Conservation (phyloP, 768 basidiomycete species). For the Pholiota molesta region DNA sequence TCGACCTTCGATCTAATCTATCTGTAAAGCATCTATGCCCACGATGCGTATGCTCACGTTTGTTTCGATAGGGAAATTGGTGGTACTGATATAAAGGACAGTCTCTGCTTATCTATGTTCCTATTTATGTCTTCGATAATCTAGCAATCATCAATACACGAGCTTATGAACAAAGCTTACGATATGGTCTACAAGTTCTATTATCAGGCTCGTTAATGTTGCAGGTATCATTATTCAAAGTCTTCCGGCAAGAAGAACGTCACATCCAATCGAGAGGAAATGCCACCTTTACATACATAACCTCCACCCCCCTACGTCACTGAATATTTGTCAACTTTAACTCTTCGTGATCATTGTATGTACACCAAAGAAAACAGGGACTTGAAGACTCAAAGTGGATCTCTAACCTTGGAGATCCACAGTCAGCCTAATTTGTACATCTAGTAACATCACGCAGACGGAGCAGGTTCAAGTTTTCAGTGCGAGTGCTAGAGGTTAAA, state of each 20-base stretch:
- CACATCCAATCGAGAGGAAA: no score
- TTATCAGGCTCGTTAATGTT: no score
- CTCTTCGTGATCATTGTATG: neutral
- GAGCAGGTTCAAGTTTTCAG: neutral
- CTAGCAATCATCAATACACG: neutral
- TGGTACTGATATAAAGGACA: neutral
- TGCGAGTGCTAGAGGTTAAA: neutral
- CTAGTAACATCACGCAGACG: neutral
- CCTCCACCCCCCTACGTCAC: no score
- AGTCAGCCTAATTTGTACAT: neutral
- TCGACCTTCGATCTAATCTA: neutral
- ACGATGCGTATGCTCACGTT: neutral
- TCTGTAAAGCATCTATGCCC: neutral
- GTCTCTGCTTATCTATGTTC: neutral
- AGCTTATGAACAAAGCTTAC: neutral
- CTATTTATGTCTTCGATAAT: neutral
- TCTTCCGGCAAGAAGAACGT: no score
- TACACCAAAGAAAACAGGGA: neutral
- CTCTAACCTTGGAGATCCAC: neutral
- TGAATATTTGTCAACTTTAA: neutral
- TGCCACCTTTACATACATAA: no score
- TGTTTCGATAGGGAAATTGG: neutral
- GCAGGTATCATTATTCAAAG: no score
- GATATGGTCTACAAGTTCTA: neutral
- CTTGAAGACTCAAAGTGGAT: neutral